Evolutionary conservation across 495 filamentous ascomycete genomes (phyloP), one percentile per base, ranked within the genome.

Genomic region (Jackrogersella multiformis): DNA sequence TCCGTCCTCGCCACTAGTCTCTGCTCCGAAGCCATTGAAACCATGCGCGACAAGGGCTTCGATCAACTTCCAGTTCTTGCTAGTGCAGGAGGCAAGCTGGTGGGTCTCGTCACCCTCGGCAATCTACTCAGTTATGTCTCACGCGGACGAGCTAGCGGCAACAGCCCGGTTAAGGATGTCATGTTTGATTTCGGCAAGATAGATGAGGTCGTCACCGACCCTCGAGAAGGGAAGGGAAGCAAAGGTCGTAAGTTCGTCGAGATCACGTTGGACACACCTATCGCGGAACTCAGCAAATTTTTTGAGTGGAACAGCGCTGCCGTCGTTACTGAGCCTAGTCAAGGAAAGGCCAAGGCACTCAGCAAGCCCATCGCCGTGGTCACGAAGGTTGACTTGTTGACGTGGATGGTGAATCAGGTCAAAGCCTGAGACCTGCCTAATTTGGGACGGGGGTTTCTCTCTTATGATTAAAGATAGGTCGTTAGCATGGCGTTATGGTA

Each of bases 231-330:
- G 23, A 77, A 81, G 48, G 77, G 80, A 38, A 68, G 75, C 28
- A 68, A 76, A 66, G 71, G 71, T 57, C 85, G 89, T 66, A 89
- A 89, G 75, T 99, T 95, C 74, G 89, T 97, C 21, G 90, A 97
- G 80, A 97, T 99, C 71, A 97, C 96, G 4, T 78, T 91, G 73
- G 91, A 96, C 61, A 99, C 95, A 8, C 91, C 90, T 8, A 79
- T 99, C 30, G 86, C 85, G 56, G 90, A 90, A 38, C 80, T 99
- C 35, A 93, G 91, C 75, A 85, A 89, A 52, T 99, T 99, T 80
- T 92, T 99, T 70, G 94, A 97, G 78, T 97, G 96, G 92, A 98
- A 98, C 77, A 93, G 90, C 72, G 93, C 95, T 12, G 96, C 95
- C 1, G 85, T 98, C 49, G 92, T 98, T 1, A 98, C 93, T 10